Percentiles rank a stretch among this genome's conserved stretches.
These are phyloP conservation scores for Ogataea corticis DNA, from an alignment of 805 yeast genomes.

Conservation along the genomic window DNA sequence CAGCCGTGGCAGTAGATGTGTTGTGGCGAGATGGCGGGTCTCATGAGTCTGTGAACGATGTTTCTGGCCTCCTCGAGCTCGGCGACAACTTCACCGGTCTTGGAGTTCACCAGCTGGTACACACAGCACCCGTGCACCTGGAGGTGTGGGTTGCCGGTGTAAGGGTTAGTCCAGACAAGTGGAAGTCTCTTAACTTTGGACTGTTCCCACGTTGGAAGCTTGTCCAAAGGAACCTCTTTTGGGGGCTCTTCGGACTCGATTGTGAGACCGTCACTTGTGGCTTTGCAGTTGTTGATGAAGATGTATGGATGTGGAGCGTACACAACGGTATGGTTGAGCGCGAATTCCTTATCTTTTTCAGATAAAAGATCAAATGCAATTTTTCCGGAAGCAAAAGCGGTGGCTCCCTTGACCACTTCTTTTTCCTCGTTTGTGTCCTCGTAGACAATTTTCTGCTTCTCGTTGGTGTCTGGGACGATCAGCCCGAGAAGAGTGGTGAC, in stretches of 20 bases:
- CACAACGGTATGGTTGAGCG: slow-evolving; percentile 74
- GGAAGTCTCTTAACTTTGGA: slow-evolving; percentile 76
- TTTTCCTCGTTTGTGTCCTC: slow-evolving; percentile 65
- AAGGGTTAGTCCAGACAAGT: slow-evolving; percentile 90
- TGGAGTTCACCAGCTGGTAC: slow-evolving; percentile 54
- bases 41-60: slow-evolving; percentile 70
- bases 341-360: slow-evolving; percentile 71
- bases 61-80: slow-evolving; percentile 74
- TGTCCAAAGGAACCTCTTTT: slow-evolving; percentile 62
- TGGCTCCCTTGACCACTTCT: slow-evolving; percentile 79
- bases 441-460: slow-evolving; percentile 63
- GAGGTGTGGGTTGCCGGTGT: slow-evolving; percentile 76
- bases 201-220: slow-evolving; percentile 83
- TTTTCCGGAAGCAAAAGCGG: slow-evolving; percentile 86
- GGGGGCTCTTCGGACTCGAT: slow-evolving; percentile 70
- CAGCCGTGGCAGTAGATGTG: slow-evolving; percentile 80
- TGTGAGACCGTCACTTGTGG: slow-evolving; percentile 83
- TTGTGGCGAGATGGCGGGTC: slow-evolving; percentile 79
- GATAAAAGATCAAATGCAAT: slow-evolving; percentile 68
- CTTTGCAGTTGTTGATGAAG: slow-evolving; percentile 75
- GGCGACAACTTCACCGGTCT: slow-evolving; percentile 58
- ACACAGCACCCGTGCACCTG: slow-evolving; percentile 91
- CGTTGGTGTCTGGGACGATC: slow-evolving; percentile 70
- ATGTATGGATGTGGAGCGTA: slow-evolving; percentile 95
- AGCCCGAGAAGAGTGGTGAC: slow-evolving; percentile 84